Base-by-base conservation (phyloP, 768 basidiomycete genomes). In the Tylopilus sp. region DNA sequence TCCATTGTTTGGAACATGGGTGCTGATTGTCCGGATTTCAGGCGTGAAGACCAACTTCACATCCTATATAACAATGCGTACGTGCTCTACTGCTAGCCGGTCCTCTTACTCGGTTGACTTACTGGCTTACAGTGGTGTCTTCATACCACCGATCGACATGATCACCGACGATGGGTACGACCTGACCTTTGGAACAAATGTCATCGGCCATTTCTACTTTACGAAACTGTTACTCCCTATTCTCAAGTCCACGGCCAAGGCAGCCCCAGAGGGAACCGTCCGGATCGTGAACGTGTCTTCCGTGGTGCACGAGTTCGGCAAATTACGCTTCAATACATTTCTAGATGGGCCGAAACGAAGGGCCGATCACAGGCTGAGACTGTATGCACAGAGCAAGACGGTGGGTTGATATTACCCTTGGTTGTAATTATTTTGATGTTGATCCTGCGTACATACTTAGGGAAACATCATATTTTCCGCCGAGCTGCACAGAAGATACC, bases 401-500 rank as follows among this genome's bases (percentile, higher is more conserved):
- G 59, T 56, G 10, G 13, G 57, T 51, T 3, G 6, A 38, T 36
- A 3, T 6, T 17, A n/a, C n/a, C n/a, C n/a, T n/a, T n/a, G n/a
- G n/a, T n/a, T n/a, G n/a, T n/a, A n/a, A 22, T 20, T 11, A 15
- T 30, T 23, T 21, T 17, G 18, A 8, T 21, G 8, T 44, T 38
- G 21, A 50, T 20, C n/a, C 6, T 39, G 10, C n/a, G 28, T 28
- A n/a, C n/a, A n/a, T n/a, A n/a, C n/a, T n/a, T n/a, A 78, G 76
- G 79, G 69, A 4, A 75, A 75, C 36, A 65, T 77, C 5, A 59
- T 79, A n/a, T n/a, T n/a, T n/a, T n/a, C n/a, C n/a, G n/a, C n/a
- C n/a, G n/a, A n/a, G n/a, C n/a, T n/a, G n/a, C n/a, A n/a, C n/a
- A n/a, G n/a, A n/a, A n/a, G n/a, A n/a, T n/a, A n/a, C n/a, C n/a